Base-by-base conservation (phyloP, 768 basidiomycete species). In the Phanerochaete carnosa region DNA sequence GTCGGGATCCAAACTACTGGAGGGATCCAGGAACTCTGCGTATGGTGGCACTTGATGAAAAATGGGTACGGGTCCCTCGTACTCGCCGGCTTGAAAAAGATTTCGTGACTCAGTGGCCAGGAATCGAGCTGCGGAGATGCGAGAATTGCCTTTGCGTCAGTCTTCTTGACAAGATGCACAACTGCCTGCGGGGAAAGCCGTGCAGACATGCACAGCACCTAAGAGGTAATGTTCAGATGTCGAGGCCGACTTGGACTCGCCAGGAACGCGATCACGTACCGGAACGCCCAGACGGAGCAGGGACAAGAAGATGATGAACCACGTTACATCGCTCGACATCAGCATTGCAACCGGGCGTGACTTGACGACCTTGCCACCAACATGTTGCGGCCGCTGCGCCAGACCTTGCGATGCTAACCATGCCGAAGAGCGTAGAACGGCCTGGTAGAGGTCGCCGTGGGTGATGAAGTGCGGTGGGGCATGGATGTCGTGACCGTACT, bases 161-260 rank as follows among this genome's bases (percentile, higher is more conserved):
- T 76, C 53, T 68, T 66, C 49, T 67, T 68, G 23, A 78, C 57
- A 15, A 77, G 68, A 47, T 77, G 77, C 0, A 70, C 71, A 23
- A 77, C 68, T 2, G 76, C 73, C 11, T 71, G 67, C 26, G 76
- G 69, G 0, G 74, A 69, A 28, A 77, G 65, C 12, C 76, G 72
- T 3, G 77, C 72, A 8, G 76, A 78, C 39, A 78, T 62, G 49
- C 73, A 55, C 15, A 77, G 66, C 6, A 75, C 75, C 76, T 77
- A 32, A 16, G 16, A 33, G 7, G 29, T 22, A 8, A 35, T 51
- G 49, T 29, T 3, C 51, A n/a, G n/a, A 3, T 12, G 52, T 43
- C 33, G 39, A 39, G 25, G 35, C 7, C 43, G 33, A 19, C 11
- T 46, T 22, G 29, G 39, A 45, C 25, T 22, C 45, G 30, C 37